Base-by-base conservation (phyloP, 108 stramenopile species). In the Skeletonema tropicum region DNA sequence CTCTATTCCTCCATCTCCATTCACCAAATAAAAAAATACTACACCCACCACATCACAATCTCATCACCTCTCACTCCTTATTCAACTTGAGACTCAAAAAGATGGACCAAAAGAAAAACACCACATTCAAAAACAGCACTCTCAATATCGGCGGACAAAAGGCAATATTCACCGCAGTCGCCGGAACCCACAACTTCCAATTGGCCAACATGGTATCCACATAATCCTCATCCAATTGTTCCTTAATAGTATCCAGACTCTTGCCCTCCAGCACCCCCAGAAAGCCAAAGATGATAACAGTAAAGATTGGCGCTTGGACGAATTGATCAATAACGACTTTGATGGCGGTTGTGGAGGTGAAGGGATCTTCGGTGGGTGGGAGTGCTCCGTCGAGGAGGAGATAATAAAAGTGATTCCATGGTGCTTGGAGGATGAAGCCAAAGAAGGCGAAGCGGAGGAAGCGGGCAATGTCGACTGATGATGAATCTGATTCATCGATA, bases 51-150 rank as follows among this genome's bases (percentile, higher is more conserved):
- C 26, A 29, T n/a, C n/a, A n/a, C n/a, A n/a, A n/a, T n/a, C n/a
- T n/a, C n/a, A n/a, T n/a, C n/a, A 29, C 26, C 26, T 29, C 19
- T 36, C 3, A 39, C 59, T 70, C 72, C 64, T 91, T 92, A 85
- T 95, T 97, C 58, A 96, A 70, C 63, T 92, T 91, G 26, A 95
- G 70, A 12, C 92, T 93, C 5, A 97, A 81, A 70, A 91, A 96
- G 61, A 97, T 96, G 57, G 80, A 80, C 97, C 97, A 97, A 66
- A 94, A 95, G 87, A 97, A 97, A 69, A 97, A 97, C 4, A 97
- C 94, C 9, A 85, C 78, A 75, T 97, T 97, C 62, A 96, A 58
- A 75, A 94, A 97, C 11, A 97, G 76, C 7, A 97, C 97, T 39
- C 97, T 84, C 12, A 96, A 80, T 38, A 88, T 83, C 4, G 95